Percentiles rank a stretch among this genome's conserved stretches.
Evolutionary conservation across 352 stramenopile genomes (phyloP).

Genomic region (Phytopythium sindhum): DNA sequence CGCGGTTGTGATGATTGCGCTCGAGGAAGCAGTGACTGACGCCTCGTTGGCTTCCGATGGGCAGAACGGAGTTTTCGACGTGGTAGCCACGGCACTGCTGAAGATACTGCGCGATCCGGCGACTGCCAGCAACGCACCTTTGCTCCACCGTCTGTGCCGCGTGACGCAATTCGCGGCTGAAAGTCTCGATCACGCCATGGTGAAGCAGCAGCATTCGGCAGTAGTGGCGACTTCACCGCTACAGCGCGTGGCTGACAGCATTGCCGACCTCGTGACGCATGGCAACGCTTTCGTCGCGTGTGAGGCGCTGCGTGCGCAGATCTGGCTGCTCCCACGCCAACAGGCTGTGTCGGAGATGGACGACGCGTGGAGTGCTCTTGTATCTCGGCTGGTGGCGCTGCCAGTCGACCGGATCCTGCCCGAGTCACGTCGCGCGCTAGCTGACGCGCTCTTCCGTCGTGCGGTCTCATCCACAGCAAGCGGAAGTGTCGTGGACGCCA

Average conservation of each 20-base stretch:
- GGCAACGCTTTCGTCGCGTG: constrained; percentile 50
- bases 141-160: constrained; percentile 48
- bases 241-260: background rate
- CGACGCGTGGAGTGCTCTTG: constrained; percentile 38
- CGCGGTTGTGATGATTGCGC: constrained; percentile 41
- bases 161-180: constrained; percentile 41
- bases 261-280: constrained; percentile 15
- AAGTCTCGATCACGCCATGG: constrained; percentile 30
- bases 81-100: constrained; percentile 36
- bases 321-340: constrained; percentile 66
- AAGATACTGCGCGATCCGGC: constrained; percentile 28
- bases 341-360: constrained; percentile 20
- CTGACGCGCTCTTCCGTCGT: constrained; percentile 58
- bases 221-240: constrained; percentile 28
- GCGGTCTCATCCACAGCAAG: constrained; percentile 38
- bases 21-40: constrained; percentile 52
- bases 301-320: constrained; percentile 58
- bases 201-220: constrained; percentile 23
- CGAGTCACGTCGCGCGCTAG: constrained; percentile 50
- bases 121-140: constrained; percentile 14
- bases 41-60: constrained; percentile 33
- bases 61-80: constrained; percentile 39
- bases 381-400: constrained; percentile 40
- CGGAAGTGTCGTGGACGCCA: constrained; percentile 35
- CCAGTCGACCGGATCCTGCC: constrained; percentile 44